Evolutionary conservation across 2,329 filamentous ascomycete genomes (phyloP).

Genomic region (Drechslerella coelobrocha): DNA sequence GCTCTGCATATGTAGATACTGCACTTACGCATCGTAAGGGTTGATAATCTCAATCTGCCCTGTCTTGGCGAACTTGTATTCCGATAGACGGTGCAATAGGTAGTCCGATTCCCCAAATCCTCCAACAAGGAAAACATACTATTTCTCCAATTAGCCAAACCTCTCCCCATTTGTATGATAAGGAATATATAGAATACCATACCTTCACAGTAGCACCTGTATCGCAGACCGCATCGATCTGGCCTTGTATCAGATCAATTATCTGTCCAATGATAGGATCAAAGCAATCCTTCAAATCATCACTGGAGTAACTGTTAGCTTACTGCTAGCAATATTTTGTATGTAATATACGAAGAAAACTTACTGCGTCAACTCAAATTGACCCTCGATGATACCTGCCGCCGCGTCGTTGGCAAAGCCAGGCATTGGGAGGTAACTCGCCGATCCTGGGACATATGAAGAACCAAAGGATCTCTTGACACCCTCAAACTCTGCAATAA

Average conservation of each 20-base stretch:
- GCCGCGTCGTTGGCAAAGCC: constrained; percentile 35
- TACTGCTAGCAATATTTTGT: no score
- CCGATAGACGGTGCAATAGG: constrained; percentile 23
- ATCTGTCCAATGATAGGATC: constrained; percentile 77
- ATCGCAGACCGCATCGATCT: constrained; percentile 68
- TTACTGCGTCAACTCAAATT: constrained; percentile 43
- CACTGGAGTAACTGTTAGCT: constrained; percentile 57
- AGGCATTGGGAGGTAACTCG: constrained; percentile 32
- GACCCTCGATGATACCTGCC: constrained; percentile 42
- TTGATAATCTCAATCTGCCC: constrained; percentile 46
- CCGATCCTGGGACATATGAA: constrained; percentile 24
- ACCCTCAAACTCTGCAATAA: constrained; percentile 38
- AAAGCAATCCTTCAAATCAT: constrained; percentile 75
- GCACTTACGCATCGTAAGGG: constrained; percentile 46
- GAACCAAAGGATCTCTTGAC: constrained; percentile 39
- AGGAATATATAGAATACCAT: not conserved
- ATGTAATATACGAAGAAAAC: not conserved
- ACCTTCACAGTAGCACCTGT: constrained; percentile 44
- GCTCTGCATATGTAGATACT: not conserved
- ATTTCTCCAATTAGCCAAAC: not conserved
- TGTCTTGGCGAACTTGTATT: constrained; percentile 17
- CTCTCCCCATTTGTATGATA: not conserved
- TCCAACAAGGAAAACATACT: constrained; percentile 48
- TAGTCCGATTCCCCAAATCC: constrained; percentile 50
- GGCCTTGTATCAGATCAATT: constrained; percentile 72